Percentiles rank a stretch among this genome's conserved stretches.
phyloP scores from a whole-genome alignment of 345 rosid species.

The Eucalyptus camaldulensis region DNA sequence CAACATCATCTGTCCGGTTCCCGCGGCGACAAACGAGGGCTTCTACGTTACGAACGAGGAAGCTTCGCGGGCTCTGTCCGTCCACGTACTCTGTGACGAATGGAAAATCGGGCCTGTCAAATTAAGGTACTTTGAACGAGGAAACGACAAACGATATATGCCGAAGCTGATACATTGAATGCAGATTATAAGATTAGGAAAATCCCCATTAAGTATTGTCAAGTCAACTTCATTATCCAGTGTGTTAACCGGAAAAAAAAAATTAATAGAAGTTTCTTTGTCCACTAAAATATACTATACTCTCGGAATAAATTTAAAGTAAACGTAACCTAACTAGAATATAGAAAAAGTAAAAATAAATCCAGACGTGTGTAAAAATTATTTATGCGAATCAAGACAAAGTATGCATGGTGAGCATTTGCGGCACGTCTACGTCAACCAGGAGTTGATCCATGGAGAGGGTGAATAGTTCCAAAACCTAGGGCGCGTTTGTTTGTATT shows the following conservation, averaged over 20 bases:
- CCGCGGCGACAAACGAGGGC: neutral
- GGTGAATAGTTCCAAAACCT: neutral
- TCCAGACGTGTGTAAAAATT: neutral
- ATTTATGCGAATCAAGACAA: neutral
- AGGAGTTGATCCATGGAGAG: neutral
- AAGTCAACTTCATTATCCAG: neutral
- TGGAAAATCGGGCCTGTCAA: neutral
- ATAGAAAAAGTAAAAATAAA: neutral
- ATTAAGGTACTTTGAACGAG: neutral
- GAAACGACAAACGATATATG: neutral
- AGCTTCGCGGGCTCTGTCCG: neutral
- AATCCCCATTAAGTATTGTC: neutral
- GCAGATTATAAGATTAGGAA: neutral
- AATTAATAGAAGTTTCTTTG: neutral
- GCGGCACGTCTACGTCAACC: neutral
- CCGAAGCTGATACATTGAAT: neutral
- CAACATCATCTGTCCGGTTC: neutral
- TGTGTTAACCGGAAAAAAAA: neutral
- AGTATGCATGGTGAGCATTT: neutral
- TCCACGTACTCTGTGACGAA: neutral
- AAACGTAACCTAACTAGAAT: neutral
- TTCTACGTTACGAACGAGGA: neutral
- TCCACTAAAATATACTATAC: neutral
- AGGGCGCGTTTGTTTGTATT: no score
- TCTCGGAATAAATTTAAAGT: neutral